phyloP scores from a whole-genome alignment of 2,329 filamentous ascomycete genomes.

The Colletotrichum sp. region DNA sequence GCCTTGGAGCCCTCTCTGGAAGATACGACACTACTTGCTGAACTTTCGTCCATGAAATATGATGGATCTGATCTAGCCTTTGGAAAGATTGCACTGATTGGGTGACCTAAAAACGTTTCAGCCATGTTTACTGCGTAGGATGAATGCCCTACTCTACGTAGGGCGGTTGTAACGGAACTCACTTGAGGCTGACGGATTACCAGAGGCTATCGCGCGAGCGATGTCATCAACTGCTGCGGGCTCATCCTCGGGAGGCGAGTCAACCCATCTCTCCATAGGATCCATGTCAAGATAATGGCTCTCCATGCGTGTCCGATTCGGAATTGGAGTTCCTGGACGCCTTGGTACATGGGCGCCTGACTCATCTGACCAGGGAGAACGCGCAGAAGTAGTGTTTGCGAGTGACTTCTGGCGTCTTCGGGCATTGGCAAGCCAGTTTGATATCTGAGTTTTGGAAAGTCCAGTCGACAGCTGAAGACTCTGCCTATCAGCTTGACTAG shows the following conservation, averaged over 20 bases:
- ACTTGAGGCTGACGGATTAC: slow-evolving; percentile 41
- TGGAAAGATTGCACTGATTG: neutral
- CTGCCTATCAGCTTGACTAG: slow-evolving; percentile 86
- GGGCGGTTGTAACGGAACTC: neutral
- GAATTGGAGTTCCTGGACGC: slow-evolving; percentile 58
- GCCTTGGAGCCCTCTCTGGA: slow-evolving; percentile 30
- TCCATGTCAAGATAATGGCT: slow-evolving; percentile 61
- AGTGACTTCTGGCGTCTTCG: slow-evolving; percentile 81
- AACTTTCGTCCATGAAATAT: slow-evolving; percentile 25
- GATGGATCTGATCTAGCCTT: neutral
- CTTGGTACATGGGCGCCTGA: slow-evolving; percentile 75
- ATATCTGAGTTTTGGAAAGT: slow-evolving; percentile 82
- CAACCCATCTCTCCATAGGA: slow-evolving; percentile 62
- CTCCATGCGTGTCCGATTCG: slow-evolving; percentile 40
- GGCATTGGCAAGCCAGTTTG: slow-evolving; percentile 92
- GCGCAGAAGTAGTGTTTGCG: slow-evolving; percentile 70
- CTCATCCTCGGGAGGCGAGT: slow-evolving; percentile 66
- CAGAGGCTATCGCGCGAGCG: slow-evolving; percentile 60
- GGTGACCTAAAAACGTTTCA: neutral
- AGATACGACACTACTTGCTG: neutral
- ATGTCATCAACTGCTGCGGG: slow-evolving; percentile 64
- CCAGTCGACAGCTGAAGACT: slow-evolving; percentile 79
- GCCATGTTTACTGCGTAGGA: neutral
- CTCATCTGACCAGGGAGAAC: slow-evolving; percentile 62
- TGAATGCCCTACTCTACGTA: slow-evolving; percentile 67